Base-by-base conservation (phyloP, 2,329 filamentous ascomycete species). In the Cercospora nicotianae region DNA sequence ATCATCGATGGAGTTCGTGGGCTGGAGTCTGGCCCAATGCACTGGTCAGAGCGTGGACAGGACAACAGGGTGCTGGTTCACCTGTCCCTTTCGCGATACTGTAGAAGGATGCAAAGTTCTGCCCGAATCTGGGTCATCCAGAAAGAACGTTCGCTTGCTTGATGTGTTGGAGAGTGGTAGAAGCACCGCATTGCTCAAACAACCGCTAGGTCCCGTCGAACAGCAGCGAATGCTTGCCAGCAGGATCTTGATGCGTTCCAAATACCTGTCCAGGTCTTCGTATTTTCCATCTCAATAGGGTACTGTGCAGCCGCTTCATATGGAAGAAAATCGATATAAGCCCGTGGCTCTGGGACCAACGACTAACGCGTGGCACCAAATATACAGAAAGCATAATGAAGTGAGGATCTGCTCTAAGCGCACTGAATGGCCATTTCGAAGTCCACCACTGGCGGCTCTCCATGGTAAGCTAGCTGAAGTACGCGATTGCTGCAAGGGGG, bases 401-500 rank as follows among this genome's bases (percentile, higher is more conserved):
- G 48, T 59, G 8, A 16, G 28, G 30, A 59, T 36, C 48, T 36
- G 3, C 55, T 36, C 30, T 20, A 20, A 59, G 55, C 55, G 55
- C 55, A 30, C n/a, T 36, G 6, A 5, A 59, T 8, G 5, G n/a
- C 18, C n/a, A 33, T 59, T 31, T 3, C 10, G 5, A 36, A 23
- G 28, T 20, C 9, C 28, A 36, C n/a, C 31, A 59, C 28, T 20
- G 55, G 55, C 31, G 31, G 30, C 28, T 36, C 18, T n/a, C 9
- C n/a, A n/a, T 59, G 55, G 55, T 59, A 59, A 59, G 55, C 55
- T 59, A 59, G 55, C 55, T 36, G 13, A 59, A 10, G 55, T 59
- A 33, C 55, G 16, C 28, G 18, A 20, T 13, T 59, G 16, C 55
- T 59, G 55, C 55, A 59, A 59, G 55, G 55, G 55, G 55, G 28